Base-by-base conservation (phyloP, 768 basidiomycete genomes). In the Clitopilus passeckerianus region DNA sequence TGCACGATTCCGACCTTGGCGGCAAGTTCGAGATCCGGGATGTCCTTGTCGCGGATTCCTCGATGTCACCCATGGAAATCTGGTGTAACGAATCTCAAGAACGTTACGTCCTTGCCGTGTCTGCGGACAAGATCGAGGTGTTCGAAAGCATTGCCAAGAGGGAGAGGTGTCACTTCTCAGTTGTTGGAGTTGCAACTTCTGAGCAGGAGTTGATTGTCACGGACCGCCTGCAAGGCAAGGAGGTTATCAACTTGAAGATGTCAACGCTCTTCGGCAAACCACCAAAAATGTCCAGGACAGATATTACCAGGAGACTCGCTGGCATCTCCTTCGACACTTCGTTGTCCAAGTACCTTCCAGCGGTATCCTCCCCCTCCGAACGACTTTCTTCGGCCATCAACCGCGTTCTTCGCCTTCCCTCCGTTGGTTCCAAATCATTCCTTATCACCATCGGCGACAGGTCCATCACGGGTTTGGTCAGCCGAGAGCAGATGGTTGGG, bases 41-140 rank as follows among this genome's bases (percentile, higher is more conserved):
- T 66, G 87, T 99, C 6, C 81, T 93, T 23, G 86, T 97, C 41
- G 96, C 93, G 27, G 97, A 98, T 70, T 80, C 83, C 22, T 89
- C 90, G 37, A 93, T 99, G 92, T 95, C 93, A 4, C 97, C 97
- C 0, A 98, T 99, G 96, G 96, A 98, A 75, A 98, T 98, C 54
- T 99, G 97, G 97, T 98, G 97, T 70, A 99, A 99, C 74, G 97
- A 99, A 74, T 90, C 88, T 63, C 97, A 98, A 76, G 97, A 98
- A 68, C 87, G 97, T 37, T 99, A 98, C 70, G 97, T 98, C 27
- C 81, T 98, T 30, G 97, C 97, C 8, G 82, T 99, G 60, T 83
- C 85, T 0, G 83, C 85, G 1, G 80, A 82, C 57, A 83, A 81
- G 59, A 76, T 86, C 20, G 71, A 74, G 1, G 71, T 75, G 5